Conservation (phyloP, 1,139 yeast species). For the Pichia sp. region DNA sequence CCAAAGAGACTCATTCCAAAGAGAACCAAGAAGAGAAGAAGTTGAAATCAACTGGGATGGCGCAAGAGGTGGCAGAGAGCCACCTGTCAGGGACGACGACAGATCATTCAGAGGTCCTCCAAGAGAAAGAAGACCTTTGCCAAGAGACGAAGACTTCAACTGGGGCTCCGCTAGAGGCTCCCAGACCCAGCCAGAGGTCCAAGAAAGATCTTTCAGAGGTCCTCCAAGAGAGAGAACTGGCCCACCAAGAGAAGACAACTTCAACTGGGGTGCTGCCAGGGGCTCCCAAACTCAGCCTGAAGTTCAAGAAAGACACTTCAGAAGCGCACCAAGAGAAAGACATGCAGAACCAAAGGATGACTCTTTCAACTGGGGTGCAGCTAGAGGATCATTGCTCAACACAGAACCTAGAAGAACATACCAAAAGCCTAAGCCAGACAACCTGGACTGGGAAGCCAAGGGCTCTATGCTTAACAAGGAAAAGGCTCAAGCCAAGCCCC, state of each 20-base stretch:
- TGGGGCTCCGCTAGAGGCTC: slow-evolving; percentile 46
- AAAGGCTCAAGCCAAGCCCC: slow-evolving; percentile 38
- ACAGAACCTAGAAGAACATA: slow-evolving; percentile 18
- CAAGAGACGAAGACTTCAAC: slow-evolving; percentile 38
- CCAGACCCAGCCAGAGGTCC: slow-evolving; percentile 22
- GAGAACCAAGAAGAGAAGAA: slow-evolving; percentile 29
- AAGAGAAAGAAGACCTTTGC: slow-evolving; percentile 40
- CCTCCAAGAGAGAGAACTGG: slow-evolving; percentile 35
- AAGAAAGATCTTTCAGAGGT: slow-evolving; percentile 17
- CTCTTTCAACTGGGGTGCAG: slow-evolving; percentile 39
- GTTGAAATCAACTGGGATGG: slow-evolving; percentile 45
- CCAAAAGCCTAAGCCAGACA: slow-evolving; percentile 30
- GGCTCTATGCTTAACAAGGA: slow-evolving; percentile 30
- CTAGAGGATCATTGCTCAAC: slow-evolving; percentile 38
- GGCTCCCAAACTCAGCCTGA: slow-evolving; percentile 31
- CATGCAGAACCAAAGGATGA: slow-evolving; percentile 34
- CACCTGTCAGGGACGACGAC: slow-evolving; percentile 32
- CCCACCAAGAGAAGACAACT: slow-evolving; percentile 34
- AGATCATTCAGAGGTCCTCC: slow-evolving; percentile 32
- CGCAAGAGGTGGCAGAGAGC: slow-evolving; percentile 38
- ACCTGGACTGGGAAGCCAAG: slow-evolving; percentile 42
- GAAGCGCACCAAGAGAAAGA: slow-evolving; percentile 32
- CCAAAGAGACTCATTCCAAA: slow-evolving; percentile 26
- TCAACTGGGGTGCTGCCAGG: slow-evolving; percentile 47
- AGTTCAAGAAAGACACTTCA: slow-evolving; percentile 36